A percentile compares a stretch with the other conserved stretches of the same genome.
Conservation (phyloP, 2,329 filamentous ascomycete genomes). For the Beauveria bassiana region DNA sequence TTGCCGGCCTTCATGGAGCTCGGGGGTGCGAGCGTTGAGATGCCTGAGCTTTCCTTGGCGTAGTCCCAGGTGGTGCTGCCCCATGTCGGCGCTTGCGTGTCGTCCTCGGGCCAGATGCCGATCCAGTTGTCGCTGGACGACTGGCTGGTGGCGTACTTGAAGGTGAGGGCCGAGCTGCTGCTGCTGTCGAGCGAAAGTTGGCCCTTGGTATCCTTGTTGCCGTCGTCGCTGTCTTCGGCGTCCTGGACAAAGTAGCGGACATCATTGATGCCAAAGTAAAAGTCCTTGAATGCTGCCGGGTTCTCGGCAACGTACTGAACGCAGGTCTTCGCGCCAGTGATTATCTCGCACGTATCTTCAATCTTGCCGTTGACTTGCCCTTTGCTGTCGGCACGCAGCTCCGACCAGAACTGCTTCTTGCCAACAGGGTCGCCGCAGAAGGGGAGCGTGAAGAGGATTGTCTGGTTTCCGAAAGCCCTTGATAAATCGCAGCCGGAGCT, state of each 20-base stretch:
- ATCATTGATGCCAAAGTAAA: slow-evolving; percentile 2
- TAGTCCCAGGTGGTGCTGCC: not conserved
- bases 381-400: not conserved
- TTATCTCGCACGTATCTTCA: not conserved
- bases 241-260: not conserved
- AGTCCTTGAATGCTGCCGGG: not conserved
- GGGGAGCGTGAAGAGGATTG: not conserved
- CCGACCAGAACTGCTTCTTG: slow-evolving; percentile 1
- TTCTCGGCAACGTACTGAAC: slow-evolving; percentile 3
- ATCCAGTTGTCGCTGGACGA: slow-evolving; percentile 1
- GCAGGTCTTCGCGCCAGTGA: not conserved
- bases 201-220: too few species aligned
- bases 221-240: too few species aligned
- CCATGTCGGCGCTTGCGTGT: not conserved
- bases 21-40: not conserved
- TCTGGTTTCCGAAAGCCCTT: not conserved
- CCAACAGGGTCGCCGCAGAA: slow-evolving; percentile 5
- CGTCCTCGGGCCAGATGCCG: not conserved
- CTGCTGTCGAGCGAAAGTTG: not conserved
- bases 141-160: not conserved
- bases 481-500: not conserved
- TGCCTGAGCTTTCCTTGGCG: not conserved
- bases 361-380: not conserved
- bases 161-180: not conserved
- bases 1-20: not conserved